Percentiles rank a stretch among this genome's conserved stretches.
Conservation (phyloP, 192 early-diverging fungal genomes). For the Entomortierella beljakovae region DNA sequence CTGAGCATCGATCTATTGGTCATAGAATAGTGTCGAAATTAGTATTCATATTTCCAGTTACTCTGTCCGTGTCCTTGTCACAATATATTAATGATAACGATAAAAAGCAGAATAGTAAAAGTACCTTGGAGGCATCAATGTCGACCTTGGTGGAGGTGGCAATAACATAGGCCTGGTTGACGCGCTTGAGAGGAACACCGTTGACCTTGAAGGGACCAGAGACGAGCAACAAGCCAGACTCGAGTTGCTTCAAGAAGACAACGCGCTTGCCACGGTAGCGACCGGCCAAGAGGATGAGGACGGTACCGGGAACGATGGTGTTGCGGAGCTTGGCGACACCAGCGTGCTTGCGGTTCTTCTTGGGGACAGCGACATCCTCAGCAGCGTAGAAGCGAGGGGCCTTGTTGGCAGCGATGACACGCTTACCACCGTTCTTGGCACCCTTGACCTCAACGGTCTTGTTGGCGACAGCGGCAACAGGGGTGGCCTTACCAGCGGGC, state of each 20-base stretch:
- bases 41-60: too few relatives aligned
- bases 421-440: constrained; percentile 85
- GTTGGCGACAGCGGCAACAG: constrained; percentile 61
- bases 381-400: constrained; percentile 85
- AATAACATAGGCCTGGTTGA: constrained; percentile 99
- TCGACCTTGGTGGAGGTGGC: constrained; percentile 99
- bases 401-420: constrained; percentile 77
- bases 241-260: constrained; percentile 97
- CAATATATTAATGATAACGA: neutral
- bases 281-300: constrained; percentile 93
- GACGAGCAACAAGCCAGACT: constrained; percentile 94
- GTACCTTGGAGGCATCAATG: constrained; percentile 76
- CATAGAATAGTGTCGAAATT: neutral
- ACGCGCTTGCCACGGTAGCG: constrained; percentile 99
- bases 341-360: constrained; percentile 82
- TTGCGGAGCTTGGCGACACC: constrained; percentile 82
- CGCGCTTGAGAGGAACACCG: constrained; percentile 97
- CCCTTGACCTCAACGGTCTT: constrained; percentile 81
- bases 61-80: too few relatives aligned
- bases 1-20: constrained; percentile 71
- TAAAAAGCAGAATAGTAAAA: constrained; percentile 1
- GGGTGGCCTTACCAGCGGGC: constrained; percentile 70
- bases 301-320: constrained; percentile 97
- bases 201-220: constrained; percentile 99
- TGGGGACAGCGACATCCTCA: constrained; percentile 83